Evolutionary conservation across 441 rosid species (phyloP), one percentile per base, ranked within the genome.

Genomic region (Pelargonium fulgidum): DNA sequence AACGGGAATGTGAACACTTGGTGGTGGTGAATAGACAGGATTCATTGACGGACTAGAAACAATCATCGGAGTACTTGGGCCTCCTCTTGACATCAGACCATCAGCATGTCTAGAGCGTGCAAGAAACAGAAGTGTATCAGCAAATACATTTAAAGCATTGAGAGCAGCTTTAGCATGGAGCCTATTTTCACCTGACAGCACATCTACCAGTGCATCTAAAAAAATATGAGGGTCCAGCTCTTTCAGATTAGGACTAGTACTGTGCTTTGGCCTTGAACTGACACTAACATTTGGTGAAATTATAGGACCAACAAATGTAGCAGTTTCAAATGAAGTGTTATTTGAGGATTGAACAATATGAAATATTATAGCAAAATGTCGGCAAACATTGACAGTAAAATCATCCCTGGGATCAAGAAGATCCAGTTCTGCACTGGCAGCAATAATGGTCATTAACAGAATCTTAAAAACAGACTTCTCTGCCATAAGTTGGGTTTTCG

Each of bases 11-110:
- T 85, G 86, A 70, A 90, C 87, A 77, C 96, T 95, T 65, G 96
- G 88, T 17, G 96, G 92, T 61, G 99, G 95, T 54, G 98, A 90
- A 84, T 87, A 90, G 69, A 95, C 96, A 58, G 99, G 97, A 85
- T 88, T 88, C 87, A 88, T 90, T 71, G 99, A 94, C 75, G 99
- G 99, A 77, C 99, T 94, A 68, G 99, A 94, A 75, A 90, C 98
- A 75, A 86, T 92, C 97, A 94, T 92, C n/a, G 97, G 93, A 24
- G 98, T 89, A 68, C 80, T 84, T 8, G 90, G 93, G 75, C 94
- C 98, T 36, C 41, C 41, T 82, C 92, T 85, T 52, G 98, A 82
- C 85, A 85, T 86, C 80, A 85, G 75, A 10, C 79, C 81, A 77
- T 90, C 96, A 75, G 90, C 83, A 85, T 92, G 95, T 80, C 89